Evolutionary conservation across 2,329 filamentous ascomycete genomes (phyloP), one percentile per base, ranked within the genome.

Genomic region (Lachnum nothofagi): DNA sequence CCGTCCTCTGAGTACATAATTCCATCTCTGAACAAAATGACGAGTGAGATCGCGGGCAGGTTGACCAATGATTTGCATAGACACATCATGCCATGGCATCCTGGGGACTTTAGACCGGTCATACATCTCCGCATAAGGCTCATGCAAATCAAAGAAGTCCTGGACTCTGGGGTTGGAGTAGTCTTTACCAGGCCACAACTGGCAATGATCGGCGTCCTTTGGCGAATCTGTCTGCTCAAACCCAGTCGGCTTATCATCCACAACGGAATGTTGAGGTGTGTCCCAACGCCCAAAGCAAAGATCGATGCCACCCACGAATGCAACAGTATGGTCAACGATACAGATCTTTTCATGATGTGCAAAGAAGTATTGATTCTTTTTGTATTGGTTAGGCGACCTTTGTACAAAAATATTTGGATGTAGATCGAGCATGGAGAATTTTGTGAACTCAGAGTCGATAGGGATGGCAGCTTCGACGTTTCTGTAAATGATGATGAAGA

Each of bases 301-400:
- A 72, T 98, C 93, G 54, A 98, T 88, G 29, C 93, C 93, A 52
- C 93, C 93, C 42, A 95, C 84, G 66, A 98, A 97, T 9, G 91
- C 93, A 42, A 97, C 83, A 46, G 91, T 93, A 63, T 97, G 93
- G 65, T 98, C 93, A 16, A 98, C 87, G 34, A 98, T 83, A 63
- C 90, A 91, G n/a, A 98, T 79, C 70, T 98, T 98, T 67, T 98
- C 93, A 69, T 98, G 93, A 65, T 98, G 93, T 1, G 93, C 93
- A 76, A 94, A 98, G 74, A 98, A 98, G 72, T 98, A 98, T 39
- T 95, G 95, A 62, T 97, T 97, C 70, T 98, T 95, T 63, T 95
- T 88, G 70, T 97, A 91, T 68, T 98, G 93, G 61, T 98, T 96
- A 0, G 93, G 93, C 3, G 93, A 97, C 61, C 93, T 78, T 65